Conservation (phyloP, 495 filamentous ascomycete species). For the Massariosphaeria phaeospora region DNA sequence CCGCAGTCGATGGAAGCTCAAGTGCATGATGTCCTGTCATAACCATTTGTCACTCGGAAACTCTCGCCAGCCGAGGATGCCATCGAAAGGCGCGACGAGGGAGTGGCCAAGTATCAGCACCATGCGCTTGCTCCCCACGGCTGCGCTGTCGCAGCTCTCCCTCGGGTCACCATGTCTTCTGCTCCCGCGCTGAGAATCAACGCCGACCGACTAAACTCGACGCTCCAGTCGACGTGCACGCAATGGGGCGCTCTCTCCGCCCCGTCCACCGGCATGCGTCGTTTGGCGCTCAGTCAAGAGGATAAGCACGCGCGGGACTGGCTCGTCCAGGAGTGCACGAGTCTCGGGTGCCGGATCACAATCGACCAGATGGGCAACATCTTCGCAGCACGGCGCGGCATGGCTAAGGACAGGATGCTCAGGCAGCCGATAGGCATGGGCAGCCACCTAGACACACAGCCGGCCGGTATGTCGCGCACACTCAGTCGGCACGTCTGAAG, state of each 20-base stretch:
- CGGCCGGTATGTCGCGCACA: slow-evolving; percentile 15
- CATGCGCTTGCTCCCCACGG: background rate
- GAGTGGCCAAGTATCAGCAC: too few relatives aligned
- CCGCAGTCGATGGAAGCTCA: background rate
- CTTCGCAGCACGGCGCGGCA: slow-evolving; percentile 27
- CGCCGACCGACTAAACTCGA: slow-evolving; percentile 19
- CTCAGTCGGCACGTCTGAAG: background rate
- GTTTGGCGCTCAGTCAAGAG: slow-evolving; percentile 28
- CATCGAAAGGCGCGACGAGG: too few relatives aligned
- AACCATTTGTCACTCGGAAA: slow-evolving; percentile 7
- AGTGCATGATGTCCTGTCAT: slow-evolving; percentile 2
- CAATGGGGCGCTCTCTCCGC: slow-evolving; percentile 25
- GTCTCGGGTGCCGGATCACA: slow-evolving; percentile 26
- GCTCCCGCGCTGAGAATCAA: slow-evolving; percentile 24
- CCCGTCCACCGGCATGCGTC: slow-evolving; percentile 28
- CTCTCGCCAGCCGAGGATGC: too few relatives aligned
- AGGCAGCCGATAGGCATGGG: slow-evolving; percentile 44
- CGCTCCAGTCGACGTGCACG: slow-evolving; percentile 24
- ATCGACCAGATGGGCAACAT: slow-evolving; percentile 36
- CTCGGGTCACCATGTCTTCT: background rate
- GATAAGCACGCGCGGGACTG: slow-evolving; percentile 29
- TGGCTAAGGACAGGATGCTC: slow-evolving; percentile 22
- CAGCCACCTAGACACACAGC: slow-evolving; percentile 46
- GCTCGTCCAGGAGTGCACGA: slow-evolving; percentile 24
- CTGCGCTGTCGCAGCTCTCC: background rate